Conservation (phyloP, 176 grass and related monocot genomes). For the Miscanthus lutarioriparius region DNA sequence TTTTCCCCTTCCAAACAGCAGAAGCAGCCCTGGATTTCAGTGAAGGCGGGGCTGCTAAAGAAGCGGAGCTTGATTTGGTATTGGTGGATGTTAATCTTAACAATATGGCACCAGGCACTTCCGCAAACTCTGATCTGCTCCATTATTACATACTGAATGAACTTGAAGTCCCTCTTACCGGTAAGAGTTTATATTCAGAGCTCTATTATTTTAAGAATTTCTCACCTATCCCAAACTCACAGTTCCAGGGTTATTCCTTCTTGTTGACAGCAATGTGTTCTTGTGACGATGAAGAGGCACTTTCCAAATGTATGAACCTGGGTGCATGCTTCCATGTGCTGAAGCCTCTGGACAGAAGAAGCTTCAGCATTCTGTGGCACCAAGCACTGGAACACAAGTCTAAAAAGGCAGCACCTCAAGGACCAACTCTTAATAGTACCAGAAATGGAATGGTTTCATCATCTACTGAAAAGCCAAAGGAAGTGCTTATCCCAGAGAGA, state of each 20-base stretch:
- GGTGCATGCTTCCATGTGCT: slow-evolving; percentile 32
- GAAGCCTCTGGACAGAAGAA: slow-evolving; percentile 28
- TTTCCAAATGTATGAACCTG: slow-evolving; percentile 3
- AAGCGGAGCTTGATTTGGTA: slow-evolving; percentile 37
- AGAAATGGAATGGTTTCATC: slow-evolving; percentile 26
- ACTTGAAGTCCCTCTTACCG: slow-evolving; percentile 26
- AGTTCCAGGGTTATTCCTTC: not conserved
- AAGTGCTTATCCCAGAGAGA: not conserved
- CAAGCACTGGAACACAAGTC: slow-evolving; percentile 19
- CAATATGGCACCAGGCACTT: slow-evolving; percentile 1
- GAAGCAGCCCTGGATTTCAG: slow-evolving; percentile 32
- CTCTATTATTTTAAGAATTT: slow-evolving; percentile 15
- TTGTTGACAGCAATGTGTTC: slow-evolving; percentile 42
- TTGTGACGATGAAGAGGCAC: not conserved
- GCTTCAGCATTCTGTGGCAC: slow-evolving; percentile 7
- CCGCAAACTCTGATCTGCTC: slow-evolving; percentile 6
- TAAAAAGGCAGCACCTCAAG: slow-evolving; percentile 34
- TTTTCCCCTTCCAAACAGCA: slow-evolving; percentile 14
- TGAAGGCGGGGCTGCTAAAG: slow-evolving; percentile 23
- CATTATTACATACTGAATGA: slow-evolving; percentile 21
- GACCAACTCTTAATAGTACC: not conserved
- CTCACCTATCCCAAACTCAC: not conserved
- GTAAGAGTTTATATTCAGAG: slow-evolving; percentile 31
- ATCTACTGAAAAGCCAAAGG: slow-evolving; percentile 8
- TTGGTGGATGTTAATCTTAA: slow-evolving; percentile 31